Evolutionary conservation across 495 filamentous ascomycete genomes (phyloP).

Genomic region (Parachaetomium inaequale): DNA sequence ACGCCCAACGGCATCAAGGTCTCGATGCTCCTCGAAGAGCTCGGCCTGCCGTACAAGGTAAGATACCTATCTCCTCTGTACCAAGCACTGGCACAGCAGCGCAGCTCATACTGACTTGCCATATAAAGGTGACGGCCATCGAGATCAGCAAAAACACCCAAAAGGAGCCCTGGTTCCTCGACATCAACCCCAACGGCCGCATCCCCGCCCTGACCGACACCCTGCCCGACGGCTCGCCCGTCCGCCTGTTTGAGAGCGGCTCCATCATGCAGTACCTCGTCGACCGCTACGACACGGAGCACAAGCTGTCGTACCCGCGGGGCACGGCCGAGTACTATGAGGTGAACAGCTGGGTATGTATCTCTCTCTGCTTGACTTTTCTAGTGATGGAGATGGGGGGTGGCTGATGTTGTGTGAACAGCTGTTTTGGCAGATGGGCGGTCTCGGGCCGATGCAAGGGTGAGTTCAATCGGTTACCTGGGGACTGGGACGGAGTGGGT

Average conservation of each 20-base stretch:
- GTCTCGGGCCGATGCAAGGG: conserved; percentile 89
- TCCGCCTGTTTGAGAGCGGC: conserved; percentile 79
- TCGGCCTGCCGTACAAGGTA: conserved; percentile 64
- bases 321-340: conserved; percentile 75
- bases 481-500: not conserved
- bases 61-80: not conserved
- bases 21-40: conserved; percentile 85
- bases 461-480: not conserved
- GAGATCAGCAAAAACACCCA: conserved; percentile 69
- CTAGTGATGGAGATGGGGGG: not conserved
- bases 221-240: conserved; percentile 64
- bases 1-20: conserved; percentile 79
- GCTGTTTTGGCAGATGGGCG: conserved; percentile 58
- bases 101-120: not conserved
- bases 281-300: conserved; percentile 71
- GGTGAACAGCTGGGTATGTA: conserved; percentile 67
- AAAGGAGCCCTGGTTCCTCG: conserved; percentile 75
- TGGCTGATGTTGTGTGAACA: conserved; percentile 9
- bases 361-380: not conserved
- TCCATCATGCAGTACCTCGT: conserved; percentile 84
- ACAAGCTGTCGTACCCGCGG: conserved; percentile 78
- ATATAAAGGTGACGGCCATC: conserved; percentile 61
- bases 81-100: not conserved
- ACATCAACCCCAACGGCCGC: conserved; percentile 91
- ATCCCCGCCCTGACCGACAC: conserved; percentile 89